Conservation (phyloP, 1,139 yeast species). For the Taphrina confusa region DNA sequence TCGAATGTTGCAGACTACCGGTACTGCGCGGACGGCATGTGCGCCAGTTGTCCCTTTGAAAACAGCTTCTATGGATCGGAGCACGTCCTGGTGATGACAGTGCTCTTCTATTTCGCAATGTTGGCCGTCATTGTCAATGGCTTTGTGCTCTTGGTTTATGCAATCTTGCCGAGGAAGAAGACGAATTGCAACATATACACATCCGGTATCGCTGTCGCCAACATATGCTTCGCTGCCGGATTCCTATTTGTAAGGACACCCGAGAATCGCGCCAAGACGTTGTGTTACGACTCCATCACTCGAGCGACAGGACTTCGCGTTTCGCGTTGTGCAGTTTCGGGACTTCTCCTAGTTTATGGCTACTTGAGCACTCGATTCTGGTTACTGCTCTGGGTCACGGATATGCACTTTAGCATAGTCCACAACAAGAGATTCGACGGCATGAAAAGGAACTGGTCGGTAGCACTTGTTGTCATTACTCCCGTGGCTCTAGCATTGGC, state of each 20-base stretch:
- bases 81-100: background rate
- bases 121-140: background rate
- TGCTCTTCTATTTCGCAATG: background rate
- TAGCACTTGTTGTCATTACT: background rate
- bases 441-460: background rate
- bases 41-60: conserved; percentile 13
- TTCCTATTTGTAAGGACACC: background rate
- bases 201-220: conserved; percentile 4
- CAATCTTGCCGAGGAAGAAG: background rate
- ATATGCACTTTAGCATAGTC: conserved; percentile 2
- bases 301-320: conserved; percentile 20
- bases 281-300: conserved; percentile 20
- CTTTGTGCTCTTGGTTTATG: conserved; percentile 3
- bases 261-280: background rate
- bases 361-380: conserved; percentile 8
- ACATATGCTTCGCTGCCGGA: conserved; percentile 14
- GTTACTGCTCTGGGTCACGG: conserved; percentile 20
- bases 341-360: conserved; percentile 18
- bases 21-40: background rate
- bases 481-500: background rate
- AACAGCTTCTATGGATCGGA: background rate
- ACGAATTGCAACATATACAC: conserved; percentile 5
- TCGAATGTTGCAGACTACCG: background rate
- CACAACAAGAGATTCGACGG: background rate
- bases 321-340: conserved; percentile 21